Evolutionary conservation across 805 yeast species (phyloP), one percentile per base, ranked within the genome.

Genomic region (Lipomyces anomalus): DNA sequence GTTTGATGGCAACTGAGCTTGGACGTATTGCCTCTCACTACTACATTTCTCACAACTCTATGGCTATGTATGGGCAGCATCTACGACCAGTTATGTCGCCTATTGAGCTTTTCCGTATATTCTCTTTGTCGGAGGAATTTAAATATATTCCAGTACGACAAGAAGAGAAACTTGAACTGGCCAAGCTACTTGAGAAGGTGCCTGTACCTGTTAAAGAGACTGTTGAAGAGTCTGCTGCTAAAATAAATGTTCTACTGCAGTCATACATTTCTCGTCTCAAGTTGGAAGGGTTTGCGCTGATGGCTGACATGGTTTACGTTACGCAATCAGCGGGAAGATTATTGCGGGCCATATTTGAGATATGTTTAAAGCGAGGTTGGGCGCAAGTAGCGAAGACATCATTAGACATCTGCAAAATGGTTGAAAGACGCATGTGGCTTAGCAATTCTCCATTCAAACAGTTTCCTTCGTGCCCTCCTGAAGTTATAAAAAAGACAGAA

Each of bases 311-410:
- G 95, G 73, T 86, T 2, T 92, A 85, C 61, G 78, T 92, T 34
- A 84, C 92, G 0, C 97, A 92, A 63, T 86, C 94, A 34, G 97
- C 96, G 1, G 90, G 94, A 2, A 74, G 99, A 60, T 64, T 92
- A 32, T 69, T 89, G 45, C 68, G 97, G 46, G 97, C 97, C 0
- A 74, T 94, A 52, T 79, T 75, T 61, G 96, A 90, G 59, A 76
- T 92, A 28, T 75, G 84, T 6, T 55, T 84, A 38, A 70, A 73
- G 43, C 84, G 80, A 53, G 73, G 74, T 7, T 88, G 95, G 94
- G 73, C 95, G 0, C 61, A 69, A 18, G 62, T 83, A 11, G 70
- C 95, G 0, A 75, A 73, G 53, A 48, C 66, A 1, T 59, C 82
- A 1, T 70, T 88, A 9, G 78, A 78, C 43, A 51, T 90, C 7